Percentiles rank a stretch among this genome's conserved stretches.
phyloP scores from a whole-genome alignment of 108 stramenopile species.

The Poteriospumella lacustris region DNA sequence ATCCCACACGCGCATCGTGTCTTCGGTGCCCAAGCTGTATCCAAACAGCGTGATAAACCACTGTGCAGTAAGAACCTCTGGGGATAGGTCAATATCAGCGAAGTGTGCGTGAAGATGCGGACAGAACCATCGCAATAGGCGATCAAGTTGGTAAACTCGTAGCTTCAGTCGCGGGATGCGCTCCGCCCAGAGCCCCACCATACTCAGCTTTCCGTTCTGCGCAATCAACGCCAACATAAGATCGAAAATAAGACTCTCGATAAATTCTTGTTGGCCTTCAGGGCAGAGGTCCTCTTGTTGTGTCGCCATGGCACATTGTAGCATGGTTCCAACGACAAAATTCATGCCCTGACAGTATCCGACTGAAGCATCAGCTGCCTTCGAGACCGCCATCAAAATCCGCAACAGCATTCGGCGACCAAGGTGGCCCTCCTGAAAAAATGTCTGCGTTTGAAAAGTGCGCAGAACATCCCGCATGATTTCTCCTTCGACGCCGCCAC shows the following conservation, averaged over 20 bases:
- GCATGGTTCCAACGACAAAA: too few species aligned
- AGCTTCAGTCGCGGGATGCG: not conserved
- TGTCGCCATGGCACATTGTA: too few species aligned
- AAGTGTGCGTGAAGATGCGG: not conserved
- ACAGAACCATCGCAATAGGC: not conserved
- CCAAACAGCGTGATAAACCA: slow-evolving; percentile 41
- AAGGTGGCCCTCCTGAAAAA: not conserved
- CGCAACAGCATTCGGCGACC: not conserved
- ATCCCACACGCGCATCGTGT: slow-evolving; percentile 33
- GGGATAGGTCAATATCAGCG: not conserved
- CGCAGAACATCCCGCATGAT: not conserved
- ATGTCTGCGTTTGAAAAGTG: not conserved
- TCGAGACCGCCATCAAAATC: not conserved
- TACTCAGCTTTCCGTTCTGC: not conserved
- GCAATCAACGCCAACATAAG: not conserved
- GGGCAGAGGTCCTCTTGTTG: too few species aligned
- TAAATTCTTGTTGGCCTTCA: too few species aligned
- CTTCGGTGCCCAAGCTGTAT: slow-evolving; percentile 31
- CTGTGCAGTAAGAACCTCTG: slow-evolving; percentile 40
- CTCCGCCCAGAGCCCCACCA: not conserved
- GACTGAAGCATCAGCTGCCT: not conserved
- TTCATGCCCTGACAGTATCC: slow-evolving; percentile 3
- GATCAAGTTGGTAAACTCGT: not conserved
- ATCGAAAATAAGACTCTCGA: not conserved
- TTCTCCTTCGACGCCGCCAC: not conserved